Conservation (phyloP, 495 filamentous ascomycete species). For the Cercophora scortea region DNA sequence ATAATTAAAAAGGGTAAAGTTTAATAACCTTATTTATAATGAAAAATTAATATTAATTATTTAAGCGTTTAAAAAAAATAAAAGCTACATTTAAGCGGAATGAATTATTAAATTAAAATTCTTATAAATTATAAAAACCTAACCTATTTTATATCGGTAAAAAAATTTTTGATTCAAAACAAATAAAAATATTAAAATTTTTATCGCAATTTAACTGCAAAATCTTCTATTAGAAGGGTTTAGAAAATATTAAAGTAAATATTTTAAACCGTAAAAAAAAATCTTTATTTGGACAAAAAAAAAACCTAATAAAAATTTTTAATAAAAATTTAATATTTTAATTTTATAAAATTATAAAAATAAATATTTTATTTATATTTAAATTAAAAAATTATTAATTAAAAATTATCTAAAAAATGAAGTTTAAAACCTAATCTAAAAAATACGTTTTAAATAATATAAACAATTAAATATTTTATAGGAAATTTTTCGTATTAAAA, state of each 20-base stretch:
- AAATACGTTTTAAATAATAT: too few relatives aligned
- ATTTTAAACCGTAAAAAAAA: not conserved
- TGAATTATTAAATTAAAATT: not conserved
- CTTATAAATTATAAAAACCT: not conserved
- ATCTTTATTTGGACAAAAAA: not conserved
- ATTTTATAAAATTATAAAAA: not conserved
- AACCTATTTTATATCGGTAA: not conserved
- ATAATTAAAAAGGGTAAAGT: not conserved
- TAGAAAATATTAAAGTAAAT: too few relatives aligned
- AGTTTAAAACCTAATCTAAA: not conserved
- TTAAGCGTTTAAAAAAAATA: not conserved
- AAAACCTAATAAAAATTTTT: not conserved
- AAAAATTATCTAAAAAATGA: not conserved
- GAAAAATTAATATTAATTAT: slow-evolving; percentile 2
- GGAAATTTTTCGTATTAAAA: too few relatives aligned
- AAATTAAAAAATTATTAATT: not conserved
- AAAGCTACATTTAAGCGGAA: not conserved
- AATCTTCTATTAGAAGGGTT: too few relatives aligned
- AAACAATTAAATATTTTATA: too few relatives aligned
- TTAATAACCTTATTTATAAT: slow-evolving; percentile 1
- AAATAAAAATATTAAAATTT: not conserved
- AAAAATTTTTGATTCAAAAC: not conserved
- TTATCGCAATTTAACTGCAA: not conserved
- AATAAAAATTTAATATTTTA: not conserved
- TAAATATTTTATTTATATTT: not conserved